Conservation (phyloP, 1,284 basidiomycete genomes). For the Coniferiporia weirii region DNA sequence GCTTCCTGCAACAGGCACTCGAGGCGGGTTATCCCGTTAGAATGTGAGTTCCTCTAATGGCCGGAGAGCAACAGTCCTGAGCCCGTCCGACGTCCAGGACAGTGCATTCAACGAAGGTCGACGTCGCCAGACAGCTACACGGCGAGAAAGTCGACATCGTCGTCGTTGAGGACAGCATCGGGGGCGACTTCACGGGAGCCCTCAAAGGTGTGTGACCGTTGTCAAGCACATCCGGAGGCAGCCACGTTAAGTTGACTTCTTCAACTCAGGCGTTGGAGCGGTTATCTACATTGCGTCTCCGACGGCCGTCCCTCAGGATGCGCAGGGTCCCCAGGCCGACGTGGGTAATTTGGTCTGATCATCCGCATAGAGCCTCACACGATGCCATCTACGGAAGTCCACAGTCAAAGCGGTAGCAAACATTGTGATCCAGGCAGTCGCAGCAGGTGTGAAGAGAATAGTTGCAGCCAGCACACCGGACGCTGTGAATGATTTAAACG, state of each 20-base stretch:
- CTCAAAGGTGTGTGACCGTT: background rate
- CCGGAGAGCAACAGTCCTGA: too few species aligned
- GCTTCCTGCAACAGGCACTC: background rate
- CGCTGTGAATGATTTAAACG: background rate
- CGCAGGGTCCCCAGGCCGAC: background rate
- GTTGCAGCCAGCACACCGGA: conserved; percentile 5
- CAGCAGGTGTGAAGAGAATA: background rate
- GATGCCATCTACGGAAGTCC: background rate
- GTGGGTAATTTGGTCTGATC: background rate
- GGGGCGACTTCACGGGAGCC: conserved; percentile 1
- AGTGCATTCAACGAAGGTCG: background rate
- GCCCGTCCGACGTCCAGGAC: too few species aligned
- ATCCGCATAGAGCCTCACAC: background rate
- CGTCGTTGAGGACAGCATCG: background rate
- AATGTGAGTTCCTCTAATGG: background rate
- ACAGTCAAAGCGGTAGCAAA: background rate
- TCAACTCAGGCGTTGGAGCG: conserved; percentile 1
- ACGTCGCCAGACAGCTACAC: background rate
- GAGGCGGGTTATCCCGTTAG: conserved; percentile 5
- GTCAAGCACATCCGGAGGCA: too few species aligned
- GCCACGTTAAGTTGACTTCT: background rate
- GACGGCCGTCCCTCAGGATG: background rate
- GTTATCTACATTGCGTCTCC: conserved; percentile 6
- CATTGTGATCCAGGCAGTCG: background rate
- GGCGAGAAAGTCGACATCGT: background rate